phyloP scores from a whole-genome alignment of 176 grass and related monocot species.

The Lolium multiflorum region DNA sequence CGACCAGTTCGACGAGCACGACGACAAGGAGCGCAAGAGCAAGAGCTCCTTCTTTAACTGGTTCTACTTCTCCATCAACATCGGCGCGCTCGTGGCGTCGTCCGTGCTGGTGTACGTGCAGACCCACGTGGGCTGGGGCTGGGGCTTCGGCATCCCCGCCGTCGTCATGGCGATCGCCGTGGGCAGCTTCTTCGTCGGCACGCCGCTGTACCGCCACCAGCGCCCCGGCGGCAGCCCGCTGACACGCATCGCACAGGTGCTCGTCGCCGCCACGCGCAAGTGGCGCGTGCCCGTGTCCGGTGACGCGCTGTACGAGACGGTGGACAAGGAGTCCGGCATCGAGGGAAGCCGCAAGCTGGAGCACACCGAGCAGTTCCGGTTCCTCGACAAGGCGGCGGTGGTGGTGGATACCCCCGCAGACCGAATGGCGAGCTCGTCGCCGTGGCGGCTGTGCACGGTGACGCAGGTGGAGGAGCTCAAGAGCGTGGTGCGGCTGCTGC shows the following conservation, averaged over 20 bases:
- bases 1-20: constrained; percentile 82
- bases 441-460: constrained; percentile 81
- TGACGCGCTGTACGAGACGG: constrained; percentile 57
- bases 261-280: constrained; percentile 62
- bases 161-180: constrained; percentile 81
- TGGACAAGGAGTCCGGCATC: constrained; percentile 71
- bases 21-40: constrained; percentile 58
- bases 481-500: constrained; percentile 61
- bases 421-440: background rate
- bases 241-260: constrained; percentile 74
- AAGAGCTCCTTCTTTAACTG: constrained; percentile 95
- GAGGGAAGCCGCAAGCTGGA: constrained; percentile 80
- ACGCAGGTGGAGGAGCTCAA: constrained; percentile 94
- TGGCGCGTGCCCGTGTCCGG: constrained; percentile 39
- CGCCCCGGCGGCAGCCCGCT: constrained; percentile 77
- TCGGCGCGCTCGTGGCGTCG: constrained; percentile 78
- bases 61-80: constrained; percentile 97
- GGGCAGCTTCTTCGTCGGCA: constrained; percentile 76
- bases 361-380: constrained; percentile 71
- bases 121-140: constrained; percentile 82
- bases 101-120: constrained; percentile 88
- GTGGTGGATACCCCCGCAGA: constrained; percentile 60
- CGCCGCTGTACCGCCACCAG: constrained; percentile 81
- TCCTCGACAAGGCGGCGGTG: constrained; percentile 67
- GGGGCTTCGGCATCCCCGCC: constrained; percentile 90